These are phyloP conservation scores for Panicum hallii DNA, from an alignment of 202 grass and related monocot genomes.

Conservation along the genomic window DNA sequence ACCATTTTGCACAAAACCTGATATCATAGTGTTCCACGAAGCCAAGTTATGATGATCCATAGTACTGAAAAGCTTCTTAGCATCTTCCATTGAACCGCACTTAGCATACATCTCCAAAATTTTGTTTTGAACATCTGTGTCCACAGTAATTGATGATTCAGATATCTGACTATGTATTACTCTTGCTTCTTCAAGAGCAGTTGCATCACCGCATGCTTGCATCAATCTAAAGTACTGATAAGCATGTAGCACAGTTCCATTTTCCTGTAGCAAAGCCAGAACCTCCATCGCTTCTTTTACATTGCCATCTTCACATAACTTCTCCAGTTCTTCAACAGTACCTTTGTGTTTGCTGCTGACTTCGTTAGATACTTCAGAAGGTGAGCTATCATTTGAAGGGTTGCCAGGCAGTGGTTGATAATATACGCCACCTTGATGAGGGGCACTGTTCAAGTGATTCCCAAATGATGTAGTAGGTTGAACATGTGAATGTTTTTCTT, in stretches of 20 bases:
- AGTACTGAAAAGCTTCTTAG: constrained; percentile 67
- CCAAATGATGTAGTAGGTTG: constrained; percentile 29
- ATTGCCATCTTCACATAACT: constrained; percentile 75
- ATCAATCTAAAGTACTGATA: constrained; percentile 67
- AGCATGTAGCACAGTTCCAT: constrained; percentile 50
- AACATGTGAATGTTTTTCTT: constrained; percentile 40
- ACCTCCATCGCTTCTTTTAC: constrained; percentile 81
- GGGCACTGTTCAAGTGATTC: constrained; percentile 34
- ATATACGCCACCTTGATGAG: constrained; percentile 40
- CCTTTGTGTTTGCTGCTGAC: constrained; percentile 40
- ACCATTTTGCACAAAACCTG: constrained; percentile 77
- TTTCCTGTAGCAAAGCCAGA: constrained; percentile 60
- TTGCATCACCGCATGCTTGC: constrained; percentile 74
- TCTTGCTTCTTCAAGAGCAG: constrained; percentile 68
- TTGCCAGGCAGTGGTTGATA: constrained; percentile 24
- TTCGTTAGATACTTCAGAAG: constrained; percentile 49
- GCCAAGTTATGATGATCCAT: constrained; percentile 71
- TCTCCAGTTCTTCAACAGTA: constrained; percentile 86
- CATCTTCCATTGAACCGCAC: constrained; percentile 83
- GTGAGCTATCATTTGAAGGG: constrained; percentile 29
- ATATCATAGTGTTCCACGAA: constrained; percentile 86
- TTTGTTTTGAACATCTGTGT: constrained; percentile 72
- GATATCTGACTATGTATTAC: constrained; percentile 62
- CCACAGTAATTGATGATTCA: constrained; percentile 49
- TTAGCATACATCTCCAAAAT: constrained; percentile 90